Evolutionary conservation across 2,329 filamentous ascomycete species (phyloP), one percentile per base, ranked within the genome.

Genomic region (Colletotrichum sp.): DNA sequence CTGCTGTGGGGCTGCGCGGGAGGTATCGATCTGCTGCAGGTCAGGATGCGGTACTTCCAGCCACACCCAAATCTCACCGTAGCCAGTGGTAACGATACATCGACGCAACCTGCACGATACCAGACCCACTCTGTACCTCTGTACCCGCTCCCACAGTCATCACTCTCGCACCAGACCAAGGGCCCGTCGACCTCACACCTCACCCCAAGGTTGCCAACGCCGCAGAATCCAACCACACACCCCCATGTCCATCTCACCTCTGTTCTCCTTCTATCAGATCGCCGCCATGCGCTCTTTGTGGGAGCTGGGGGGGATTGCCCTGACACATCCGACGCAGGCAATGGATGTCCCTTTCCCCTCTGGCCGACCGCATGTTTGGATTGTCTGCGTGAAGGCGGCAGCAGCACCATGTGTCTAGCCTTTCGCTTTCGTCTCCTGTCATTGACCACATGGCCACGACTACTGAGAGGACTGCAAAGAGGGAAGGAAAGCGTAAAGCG

Each of bases 71-170:
- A 43, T 5, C 61, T 62, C 43, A 58, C 62, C 13, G 4, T 2
- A 7, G 4, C 4, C 24, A 1, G 5, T 21, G 28, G 73, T 75
- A 75, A 12, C 63, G 56, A 73, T 75, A 75, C 73, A 56, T 63
- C 18, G 24, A 26, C 58, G 34, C 69, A 73, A 36, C 68, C 74
- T 74, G 74, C 74, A 76, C 55, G 74, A 62, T 76, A 76, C 74
- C 6, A 38, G 64, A 70, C 52, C 74, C 74, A 76, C 71, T 43
- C 24, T 43, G 71, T 76, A 61, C 71, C 36, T 70, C 59, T 52
- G 74, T 70, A 76, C 71, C 74, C 71, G 74, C 74, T 70, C 71
- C 71, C 71, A 61, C 74, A 73, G 74, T 76, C 65, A 76, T 76
- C 65, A 65, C 71, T 76, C 52, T 70, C 36, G 52, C 74, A 75